phyloP scores from a whole-genome alignment of 2,329 filamentous ascomycete genomes.

The Arthrobotrys conoides region DNA sequence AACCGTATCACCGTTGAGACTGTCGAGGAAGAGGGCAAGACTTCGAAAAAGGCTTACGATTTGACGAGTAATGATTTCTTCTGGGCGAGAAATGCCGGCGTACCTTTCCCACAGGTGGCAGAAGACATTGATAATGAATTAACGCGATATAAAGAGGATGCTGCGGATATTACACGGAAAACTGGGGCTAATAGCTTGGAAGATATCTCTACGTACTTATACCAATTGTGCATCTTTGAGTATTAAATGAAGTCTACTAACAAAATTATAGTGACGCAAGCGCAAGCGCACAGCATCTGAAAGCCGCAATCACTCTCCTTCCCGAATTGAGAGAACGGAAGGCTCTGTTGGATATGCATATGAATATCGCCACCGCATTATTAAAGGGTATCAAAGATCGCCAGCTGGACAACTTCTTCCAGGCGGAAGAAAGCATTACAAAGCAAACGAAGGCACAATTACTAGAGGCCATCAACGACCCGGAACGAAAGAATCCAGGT shows the following conservation, averaged over 20 bases:
- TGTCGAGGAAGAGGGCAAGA: constrained; percentile 81
- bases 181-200: constrained; percentile 93
- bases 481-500: constrained; percentile 82
- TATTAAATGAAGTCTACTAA: constrained; percentile 55
- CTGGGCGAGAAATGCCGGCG: constrained; percentile 90
- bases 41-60: constrained; percentile 88
- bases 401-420: constrained; percentile 95
- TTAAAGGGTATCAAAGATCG: constrained; percentile 90
- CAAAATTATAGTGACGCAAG: constrained; percentile 78
- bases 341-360: constrained; percentile 95
- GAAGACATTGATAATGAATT: constrained; percentile 96
- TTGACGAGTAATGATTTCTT: constrained; percentile 93
- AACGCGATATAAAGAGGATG: constrained; percentile 94
- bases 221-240: not conserved
- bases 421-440: constrained; percentile 90
- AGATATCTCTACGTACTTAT: constrained; percentile 74
- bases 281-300: constrained; percentile 91
- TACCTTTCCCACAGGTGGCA: constrained; percentile 94
- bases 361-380: constrained; percentile 91
- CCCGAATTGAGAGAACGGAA: constrained; percentile 95
- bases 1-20: constrained; percentile 95
- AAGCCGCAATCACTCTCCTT: constrained; percentile 91
- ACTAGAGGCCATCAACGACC: constrained; percentile 85
- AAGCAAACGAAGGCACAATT: constrained; percentile 93
- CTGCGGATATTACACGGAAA: constrained; percentile 92